Evolutionary conservation across 805 yeast species (phyloP).

Genomic region (Kazachstania kunashirensis): DNA sequence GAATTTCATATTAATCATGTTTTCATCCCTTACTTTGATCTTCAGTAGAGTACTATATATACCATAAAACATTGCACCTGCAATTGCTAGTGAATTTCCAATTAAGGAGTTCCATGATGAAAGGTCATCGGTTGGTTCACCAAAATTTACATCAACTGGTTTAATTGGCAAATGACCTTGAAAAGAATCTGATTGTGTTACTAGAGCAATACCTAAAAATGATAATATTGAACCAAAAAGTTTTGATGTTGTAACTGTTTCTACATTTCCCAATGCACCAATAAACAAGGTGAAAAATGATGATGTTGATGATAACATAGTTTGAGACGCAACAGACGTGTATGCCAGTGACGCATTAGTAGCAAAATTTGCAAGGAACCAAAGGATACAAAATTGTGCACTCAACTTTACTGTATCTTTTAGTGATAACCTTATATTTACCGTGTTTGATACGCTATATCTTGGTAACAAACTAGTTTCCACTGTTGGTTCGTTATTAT

Average conservation of each 20-base stretch:
- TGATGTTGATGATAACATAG: constrained; percentile 84
- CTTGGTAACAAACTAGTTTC: background rate
- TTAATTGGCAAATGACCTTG: constrained; percentile 5
- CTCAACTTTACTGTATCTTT: constrained; percentile 66
- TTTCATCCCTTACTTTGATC: constrained; percentile 59
- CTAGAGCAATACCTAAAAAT: constrained; percentile 68
- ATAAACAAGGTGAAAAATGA: constrained; percentile 84
- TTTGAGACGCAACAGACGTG: constrained; percentile 90
- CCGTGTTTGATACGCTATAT: background rate
- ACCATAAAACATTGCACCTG: constrained; percentile 87
- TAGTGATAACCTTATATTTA: constrained; percentile 22
- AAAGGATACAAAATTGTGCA: constrained; percentile 71
- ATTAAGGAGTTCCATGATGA: constrained; percentile 32
- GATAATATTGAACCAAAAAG: constrained; percentile 61
- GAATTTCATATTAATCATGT: constrained; percentile 69
- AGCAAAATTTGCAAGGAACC: constrained; percentile 85
- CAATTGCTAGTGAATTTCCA: constrained; percentile 74
- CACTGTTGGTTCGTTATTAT: background rate
- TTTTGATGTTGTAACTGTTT: constrained; percentile 54
- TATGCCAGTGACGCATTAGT: constrained; percentile 81
- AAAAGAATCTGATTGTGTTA: constrained; percentile 58
- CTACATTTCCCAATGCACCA: constrained; percentile 66
- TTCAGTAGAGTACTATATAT: constrained; percentile 80
- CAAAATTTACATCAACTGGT: background rate
- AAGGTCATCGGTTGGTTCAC: constrained; percentile 10